Evolutionary conservation across 768 basidiomycete genomes (phyloP).

Genomic region (Filobasidium floriforme): DNA sequence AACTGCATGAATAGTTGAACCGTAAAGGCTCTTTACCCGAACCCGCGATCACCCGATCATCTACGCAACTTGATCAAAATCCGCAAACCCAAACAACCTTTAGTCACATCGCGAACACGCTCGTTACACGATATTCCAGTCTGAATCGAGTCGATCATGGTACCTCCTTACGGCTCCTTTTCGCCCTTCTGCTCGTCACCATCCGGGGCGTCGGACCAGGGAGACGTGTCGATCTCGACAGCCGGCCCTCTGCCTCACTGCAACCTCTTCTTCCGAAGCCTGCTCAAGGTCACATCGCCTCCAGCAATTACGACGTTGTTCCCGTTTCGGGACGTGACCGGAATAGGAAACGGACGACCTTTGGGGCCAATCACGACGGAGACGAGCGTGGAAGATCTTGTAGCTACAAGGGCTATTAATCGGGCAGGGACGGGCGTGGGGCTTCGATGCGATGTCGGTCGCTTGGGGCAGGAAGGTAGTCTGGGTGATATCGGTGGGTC

Average conservation of each 20-base stretch:
- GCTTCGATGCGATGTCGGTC: conserved; percentile 67
- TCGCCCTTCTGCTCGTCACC: conserved; percentile 20
- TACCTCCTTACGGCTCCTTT: conserved; percentile 21
- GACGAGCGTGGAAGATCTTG: conserved; percentile 41
- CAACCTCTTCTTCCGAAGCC: conserved; percentile 88
- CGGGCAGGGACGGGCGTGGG: conserved; percentile 76
- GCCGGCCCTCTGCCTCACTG: conserved; percentile 83
- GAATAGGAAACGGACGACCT: conserved; percentile 1
- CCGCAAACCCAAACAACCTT: not conserved
- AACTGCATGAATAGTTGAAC: too few species aligned
- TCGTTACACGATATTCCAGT: too few species aligned
- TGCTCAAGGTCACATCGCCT: conserved; percentile 43
- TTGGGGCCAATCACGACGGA: not conserved
- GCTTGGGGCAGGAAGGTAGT: conserved; percentile 53
- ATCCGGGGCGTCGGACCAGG: not conserved
- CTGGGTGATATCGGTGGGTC: conserved; percentile 58
- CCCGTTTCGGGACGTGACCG: conserved; percentile 34
- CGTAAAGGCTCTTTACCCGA: too few species aligned
- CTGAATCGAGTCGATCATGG: not conserved
- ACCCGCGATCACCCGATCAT: not conserved
- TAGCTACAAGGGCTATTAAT: conserved; percentile 47
- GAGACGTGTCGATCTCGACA: conserved; percentile 51
- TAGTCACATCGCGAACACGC: too few species aligned
- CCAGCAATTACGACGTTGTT: conserved; percentile 24
- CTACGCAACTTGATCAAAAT: not conserved